Evolutionary conservation across 305 asterid genomes (phyloP).

Genomic region (Euphrasia arctica): DNA sequence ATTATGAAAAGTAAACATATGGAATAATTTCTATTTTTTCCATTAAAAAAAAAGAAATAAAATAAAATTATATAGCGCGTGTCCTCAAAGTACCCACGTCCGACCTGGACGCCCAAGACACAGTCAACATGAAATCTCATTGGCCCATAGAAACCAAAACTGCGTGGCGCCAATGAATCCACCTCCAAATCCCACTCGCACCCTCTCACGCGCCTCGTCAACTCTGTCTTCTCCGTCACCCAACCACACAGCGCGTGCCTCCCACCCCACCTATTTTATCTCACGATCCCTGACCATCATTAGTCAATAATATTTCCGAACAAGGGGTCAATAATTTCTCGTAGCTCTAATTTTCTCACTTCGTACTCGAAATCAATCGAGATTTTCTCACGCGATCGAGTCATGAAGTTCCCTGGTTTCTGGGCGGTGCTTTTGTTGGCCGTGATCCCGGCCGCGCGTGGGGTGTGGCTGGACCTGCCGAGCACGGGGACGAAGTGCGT

Average conservation of each 20-base stretch:
- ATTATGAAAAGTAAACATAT: neutral
- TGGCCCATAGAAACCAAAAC: conserved; percentile 28
- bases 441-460: conserved; percentile 44
- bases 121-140: conserved; percentile 14
- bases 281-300: conserved; percentile 10
- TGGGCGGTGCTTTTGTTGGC: conserved; percentile 29
- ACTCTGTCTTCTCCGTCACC: conserved; percentile 1
- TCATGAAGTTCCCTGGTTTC: conserved; percentile 30
- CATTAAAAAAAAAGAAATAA: neutral
- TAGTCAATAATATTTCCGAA: neutral
- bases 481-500: conserved; percentile 62
- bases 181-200: conserved; percentile 23
- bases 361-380: neutral
- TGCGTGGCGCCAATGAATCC: conserved; percentile 46
- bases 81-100: neutral
- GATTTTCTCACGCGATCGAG: conserved; percentile 6
- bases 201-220: conserved; percentile 22
- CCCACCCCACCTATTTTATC: conserved; percentile 10
- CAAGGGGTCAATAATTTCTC: neutral
- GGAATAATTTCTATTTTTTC: neutral
- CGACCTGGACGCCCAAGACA: conserved; percentile 5
- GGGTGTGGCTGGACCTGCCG: conserved; percentile 69
- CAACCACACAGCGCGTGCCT: conserved; percentile 24
- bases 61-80: conserved; percentile 23
- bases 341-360: neutral